These are phyloP conservation scores for Thuidium tamariscinum DNA, from an alignment of 225 moss, liverwort and hornwort genomes.

Conservation along the genomic window DNA sequence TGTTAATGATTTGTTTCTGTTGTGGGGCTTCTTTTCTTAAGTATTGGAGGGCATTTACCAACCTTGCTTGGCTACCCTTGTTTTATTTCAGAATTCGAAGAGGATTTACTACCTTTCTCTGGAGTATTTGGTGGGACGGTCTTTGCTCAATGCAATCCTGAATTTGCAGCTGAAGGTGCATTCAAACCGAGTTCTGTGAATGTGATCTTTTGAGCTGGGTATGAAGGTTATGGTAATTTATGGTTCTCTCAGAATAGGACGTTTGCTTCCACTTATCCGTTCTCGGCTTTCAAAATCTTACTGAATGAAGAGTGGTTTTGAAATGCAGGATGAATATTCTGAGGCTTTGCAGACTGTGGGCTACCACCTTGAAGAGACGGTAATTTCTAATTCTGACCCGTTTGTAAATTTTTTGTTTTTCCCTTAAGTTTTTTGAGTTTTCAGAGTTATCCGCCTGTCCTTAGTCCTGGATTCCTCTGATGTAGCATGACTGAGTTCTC, in stretches of 20 bases:
- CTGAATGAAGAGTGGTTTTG: not conserved
- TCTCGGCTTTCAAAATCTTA: not conserved
- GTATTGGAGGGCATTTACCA: not conserved
- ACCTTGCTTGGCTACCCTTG: not conserved
- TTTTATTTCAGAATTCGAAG: constrained; percentile 13
- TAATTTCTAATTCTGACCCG: not conserved
- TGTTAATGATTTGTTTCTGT: not conserved
- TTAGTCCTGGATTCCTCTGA: not conserved
- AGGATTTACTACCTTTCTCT: constrained; percentile 33
- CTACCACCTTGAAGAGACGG: constrained; percentile 30
- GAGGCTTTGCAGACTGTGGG: constrained; percentile 18
- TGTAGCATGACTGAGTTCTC: not conserved
- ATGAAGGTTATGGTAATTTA: not conserved
- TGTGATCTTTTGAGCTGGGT: not conserved
- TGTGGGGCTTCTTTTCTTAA: not conserved
- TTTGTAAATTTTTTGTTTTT: not conserved
- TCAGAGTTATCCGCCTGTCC: not conserved
- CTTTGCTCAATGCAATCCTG: constrained; percentile 28
- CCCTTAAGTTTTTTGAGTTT: not conserved
- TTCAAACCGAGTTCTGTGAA: not conserved
- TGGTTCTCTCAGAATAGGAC: not conserved
- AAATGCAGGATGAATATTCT: constrained; percentile 20
- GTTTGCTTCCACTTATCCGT: not conserved
- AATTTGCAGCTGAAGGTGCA: constrained; percentile 24
- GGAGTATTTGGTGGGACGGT: constrained; percentile 31